Percentiles rank a stretch among this genome's conserved stretches.
Evolutionary conservation across 1,284 basidiomycete genomes (phyloP).

Genomic region (Papiliotrema terrestris): DNA sequence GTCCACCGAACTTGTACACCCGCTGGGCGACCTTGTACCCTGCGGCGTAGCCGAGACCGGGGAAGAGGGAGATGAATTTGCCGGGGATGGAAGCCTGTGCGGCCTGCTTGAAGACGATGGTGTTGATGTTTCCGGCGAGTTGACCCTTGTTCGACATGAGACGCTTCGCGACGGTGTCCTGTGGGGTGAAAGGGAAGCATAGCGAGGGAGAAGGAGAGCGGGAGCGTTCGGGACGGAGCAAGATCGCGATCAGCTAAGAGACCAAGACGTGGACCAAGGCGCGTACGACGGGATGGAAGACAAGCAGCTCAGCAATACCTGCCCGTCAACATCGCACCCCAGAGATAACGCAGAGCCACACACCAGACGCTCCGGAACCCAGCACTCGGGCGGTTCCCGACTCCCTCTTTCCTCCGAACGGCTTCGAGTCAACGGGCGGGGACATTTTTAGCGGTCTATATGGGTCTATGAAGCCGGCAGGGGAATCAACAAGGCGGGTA

Average conservation of each 20-base stretch:
- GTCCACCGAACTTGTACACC: constrained; percentile 97
- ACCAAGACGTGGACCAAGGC: background rate
- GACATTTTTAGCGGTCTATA: constrained; percentile 30
- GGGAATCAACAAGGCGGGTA: background rate
- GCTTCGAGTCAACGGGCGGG: constrained; percentile 35
- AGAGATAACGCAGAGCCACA: background rate
- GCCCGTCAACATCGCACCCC: constrained; percentile 12
- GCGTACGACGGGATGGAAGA: constrained; percentile 73
- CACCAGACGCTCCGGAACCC: constrained; percentile 87
- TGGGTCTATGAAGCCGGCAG: background rate
- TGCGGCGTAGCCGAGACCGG: constrained; percentile 95
- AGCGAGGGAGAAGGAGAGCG: background rate
- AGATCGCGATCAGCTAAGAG: background rate
- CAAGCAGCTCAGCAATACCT: constrained; percentile 90
- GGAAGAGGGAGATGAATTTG: constrained; percentile 89
- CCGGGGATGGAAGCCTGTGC: constrained; percentile 65
- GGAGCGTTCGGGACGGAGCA: too few species aligned
- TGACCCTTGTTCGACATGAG: constrained; percentile 93
- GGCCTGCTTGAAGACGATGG: constrained; percentile 84
- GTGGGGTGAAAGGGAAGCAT: background rate
- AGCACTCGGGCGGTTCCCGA: constrained; percentile 86
- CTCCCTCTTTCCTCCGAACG: constrained; percentile 54
- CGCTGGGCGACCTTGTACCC: constrained; percentile 94
- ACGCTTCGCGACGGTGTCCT: constrained; percentile 92
- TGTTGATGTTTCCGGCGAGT: constrained; percentile 62